phyloP scores from a whole-genome alignment of 164 flowering plant species.

The Santalum album region DNA sequence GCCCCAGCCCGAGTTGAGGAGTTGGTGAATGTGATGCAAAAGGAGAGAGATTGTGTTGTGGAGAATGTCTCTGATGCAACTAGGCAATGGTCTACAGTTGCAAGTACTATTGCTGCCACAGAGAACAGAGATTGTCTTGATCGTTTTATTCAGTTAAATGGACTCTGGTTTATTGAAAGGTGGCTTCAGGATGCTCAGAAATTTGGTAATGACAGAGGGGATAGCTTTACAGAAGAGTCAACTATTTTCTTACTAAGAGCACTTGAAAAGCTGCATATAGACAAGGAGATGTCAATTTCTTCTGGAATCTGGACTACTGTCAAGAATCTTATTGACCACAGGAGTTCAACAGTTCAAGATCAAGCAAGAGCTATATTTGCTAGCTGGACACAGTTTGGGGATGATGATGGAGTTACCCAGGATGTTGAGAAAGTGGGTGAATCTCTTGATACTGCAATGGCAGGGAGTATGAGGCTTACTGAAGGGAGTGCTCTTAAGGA shows the following conservation, averaged over 20 bases:
- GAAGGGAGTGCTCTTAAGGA: constrained; percentile 17
- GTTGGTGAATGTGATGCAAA: constrained; percentile 56
- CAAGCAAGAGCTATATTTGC: constrained; percentile 43
- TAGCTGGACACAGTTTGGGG: constrained; percentile 36
- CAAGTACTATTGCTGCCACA: constrained; percentile 62
- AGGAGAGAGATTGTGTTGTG: constrained; percentile 38
- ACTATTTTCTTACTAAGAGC: constrained; percentile 48
- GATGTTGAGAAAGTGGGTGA: constrained; percentile 17
- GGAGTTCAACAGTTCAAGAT: constrained; percentile 47
- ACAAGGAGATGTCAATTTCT: constrained; percentile 28
- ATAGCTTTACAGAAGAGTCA: constrained; percentile 54
- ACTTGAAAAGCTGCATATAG: constrained; percentile 56
- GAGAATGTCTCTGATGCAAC: constrained; percentile 60
- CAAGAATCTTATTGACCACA: constrained; percentile 43
- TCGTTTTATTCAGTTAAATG: constrained; percentile 66
- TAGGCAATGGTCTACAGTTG: constrained; percentile 82
- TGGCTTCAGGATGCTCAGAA: constrained; percentile 77
- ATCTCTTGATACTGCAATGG: constrained; percentile 10
- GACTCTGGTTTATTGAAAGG: constrained; percentile 46
- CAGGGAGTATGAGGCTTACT: constrained; percentile 3
- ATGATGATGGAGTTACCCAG: constrained; percentile 11
- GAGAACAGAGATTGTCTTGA: constrained; percentile 66
- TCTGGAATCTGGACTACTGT: constrained; percentile 57
- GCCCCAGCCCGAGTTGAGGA: constrained; percentile 70
- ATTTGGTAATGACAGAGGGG: constrained; percentile 28